Base-by-base conservation (phyloP, 108 stramenopile species). In the Nannochloropsis gaditana region DNA sequence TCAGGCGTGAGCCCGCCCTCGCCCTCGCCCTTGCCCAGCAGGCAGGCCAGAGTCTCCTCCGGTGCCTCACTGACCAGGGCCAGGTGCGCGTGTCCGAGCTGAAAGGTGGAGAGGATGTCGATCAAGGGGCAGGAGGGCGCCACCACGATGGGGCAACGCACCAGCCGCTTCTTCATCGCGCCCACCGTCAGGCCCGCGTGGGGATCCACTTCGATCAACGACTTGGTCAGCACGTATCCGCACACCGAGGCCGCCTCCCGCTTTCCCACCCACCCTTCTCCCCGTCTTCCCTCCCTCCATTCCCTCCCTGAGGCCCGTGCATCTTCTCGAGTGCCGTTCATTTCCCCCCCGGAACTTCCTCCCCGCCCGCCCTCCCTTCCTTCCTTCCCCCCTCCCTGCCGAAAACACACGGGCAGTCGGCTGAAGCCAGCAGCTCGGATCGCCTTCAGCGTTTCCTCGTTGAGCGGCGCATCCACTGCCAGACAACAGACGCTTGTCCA, bases 401-500 rank as follows among this genome's bases (percentile, higher is more conserved):
- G 47, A 10, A 15, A 15, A 50, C 47, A 89, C 21, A 89, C 85
- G 3, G 79, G 88, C 8, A 89, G 82, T 15, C 88, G 82, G 81
- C 84, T 85, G 88, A 81, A 89, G 1, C 88, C 88, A 31, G 88
- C 88, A 2, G 88, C 88, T 79, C 85, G 47, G 19, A 89, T 45
- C 42, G 85, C 85, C 11, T 82, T 85, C 85, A 89, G 85, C 21
- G 83, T 85, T 41, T 85, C 79, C 21, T 82, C 84, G 11, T 44
- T 41, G 73, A 89, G 83, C 45, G 50, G 80, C 47, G 80, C 88
- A 15, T 45, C 41, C 10, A 44, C 45, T 82, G 84, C 42, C 6
- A 89, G 81, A 83, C 84, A 85, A 80, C 79, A 85, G 17, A 89
- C 88, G 73, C 82, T 50, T 10, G 47, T 11, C 47, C 47, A 50